Evolutionary conservation across 2,329 filamentous ascomycete genomes (phyloP).

Genomic region (Elsinoe fawcettii): DNA sequence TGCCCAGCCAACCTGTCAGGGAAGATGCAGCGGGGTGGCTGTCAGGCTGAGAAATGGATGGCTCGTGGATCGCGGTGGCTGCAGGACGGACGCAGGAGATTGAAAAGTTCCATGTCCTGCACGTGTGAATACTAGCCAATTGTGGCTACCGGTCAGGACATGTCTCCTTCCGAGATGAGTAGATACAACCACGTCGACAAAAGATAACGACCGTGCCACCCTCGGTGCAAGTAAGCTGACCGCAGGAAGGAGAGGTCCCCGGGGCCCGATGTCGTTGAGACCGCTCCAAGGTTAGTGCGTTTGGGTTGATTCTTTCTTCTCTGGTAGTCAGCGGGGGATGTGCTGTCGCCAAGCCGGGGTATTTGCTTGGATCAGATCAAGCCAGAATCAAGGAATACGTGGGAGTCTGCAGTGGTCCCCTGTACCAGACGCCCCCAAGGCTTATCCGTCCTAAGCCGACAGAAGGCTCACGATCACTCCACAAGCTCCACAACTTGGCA

Average conservation of each 20-base stretch:
- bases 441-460: constrained; percentile 12
- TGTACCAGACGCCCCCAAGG: background rate
- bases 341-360: constrained; percentile 9
- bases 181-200: constrained; percentile 8
- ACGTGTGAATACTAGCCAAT: background rate
- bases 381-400: background rate
- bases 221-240: constrained; percentile 2
- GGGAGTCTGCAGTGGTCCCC: background rate
- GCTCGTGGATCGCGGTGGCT: background rate
- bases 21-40: constrained; percentile 9
- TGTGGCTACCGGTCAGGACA: background rate
- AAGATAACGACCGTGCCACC: constrained; percentile 5
- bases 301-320: background rate
- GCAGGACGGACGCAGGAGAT: constrained; percentile 12
- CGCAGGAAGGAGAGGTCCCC: constrained; percentile 3
- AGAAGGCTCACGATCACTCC: constrained; percentile 1
- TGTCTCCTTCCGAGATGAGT: constrained; percentile 5
- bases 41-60: constrained; percentile 2
- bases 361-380: constrained; percentile 7
- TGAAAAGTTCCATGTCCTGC: background rate
- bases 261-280: background rate
- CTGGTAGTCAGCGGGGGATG: constrained; percentile 9
- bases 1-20: constrained; percentile 14
- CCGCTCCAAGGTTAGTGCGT: background rate
- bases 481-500: background rate